Conservation (phyloP, 768 basidiomycete species). For the Sarcodon sp. region DNA sequence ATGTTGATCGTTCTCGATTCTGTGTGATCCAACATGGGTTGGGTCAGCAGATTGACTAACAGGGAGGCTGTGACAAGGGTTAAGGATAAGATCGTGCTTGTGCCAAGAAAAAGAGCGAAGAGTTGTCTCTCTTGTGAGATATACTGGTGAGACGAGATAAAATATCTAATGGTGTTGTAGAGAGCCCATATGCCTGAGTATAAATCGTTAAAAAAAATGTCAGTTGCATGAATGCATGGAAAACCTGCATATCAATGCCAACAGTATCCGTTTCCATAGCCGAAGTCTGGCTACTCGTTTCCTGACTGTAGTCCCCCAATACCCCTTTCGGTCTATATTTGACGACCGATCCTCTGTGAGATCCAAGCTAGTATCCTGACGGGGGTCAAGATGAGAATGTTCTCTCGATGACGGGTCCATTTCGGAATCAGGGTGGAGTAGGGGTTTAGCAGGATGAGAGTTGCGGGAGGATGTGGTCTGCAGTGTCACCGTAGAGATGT, state of each 20-base stretch:
- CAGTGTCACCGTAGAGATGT: conserved; percentile 15
- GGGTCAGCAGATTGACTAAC: conserved; percentile 26
- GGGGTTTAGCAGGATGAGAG: conserved; percentile 18
- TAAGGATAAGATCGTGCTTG: conserved; percentile 27
- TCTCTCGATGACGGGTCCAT: conserved; percentile 24
- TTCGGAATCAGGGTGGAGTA: conserved; percentile 17
- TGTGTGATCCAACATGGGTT: conserved; percentile 17
- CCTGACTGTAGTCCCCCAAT: conserved; percentile 15
- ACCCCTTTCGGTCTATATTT: conserved; percentile 16
- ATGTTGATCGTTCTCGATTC: conserved; percentile 17
- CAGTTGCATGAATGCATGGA: not conserved
- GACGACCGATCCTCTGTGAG: conserved; percentile 19
- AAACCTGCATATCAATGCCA: conserved; percentile 22
- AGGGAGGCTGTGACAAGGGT: conserved; percentile 24
- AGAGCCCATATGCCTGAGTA: conserved; percentile 40
- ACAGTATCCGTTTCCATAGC: conserved; percentile 15
- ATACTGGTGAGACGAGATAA: conserved; percentile 38
- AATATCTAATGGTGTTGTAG: conserved; percentile 56
- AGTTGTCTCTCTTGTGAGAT: conserved; percentile 25
- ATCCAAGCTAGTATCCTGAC: conserved; percentile 17
- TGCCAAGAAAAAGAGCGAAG: conserved; percentile 35
- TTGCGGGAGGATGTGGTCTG: conserved; percentile 14
- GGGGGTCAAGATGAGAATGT: conserved; percentile 30
- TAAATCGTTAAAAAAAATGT: no score
- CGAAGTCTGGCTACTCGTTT: conserved; percentile 21